Base-by-base conservation (phyloP, 257 asterid genomes). In the Osmanthus fragrans region DNA sequence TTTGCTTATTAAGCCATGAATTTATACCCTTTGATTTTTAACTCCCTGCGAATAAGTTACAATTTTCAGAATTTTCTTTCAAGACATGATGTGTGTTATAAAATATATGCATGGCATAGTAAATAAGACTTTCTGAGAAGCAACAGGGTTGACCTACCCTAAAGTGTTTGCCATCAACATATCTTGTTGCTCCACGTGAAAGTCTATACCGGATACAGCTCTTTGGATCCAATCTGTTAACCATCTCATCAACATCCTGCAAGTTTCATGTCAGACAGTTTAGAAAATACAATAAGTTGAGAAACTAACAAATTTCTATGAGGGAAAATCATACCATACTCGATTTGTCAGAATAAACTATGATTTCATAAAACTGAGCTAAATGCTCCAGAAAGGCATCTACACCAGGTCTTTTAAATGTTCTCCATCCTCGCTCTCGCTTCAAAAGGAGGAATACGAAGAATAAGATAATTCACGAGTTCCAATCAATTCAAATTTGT, bases 351-450 rank as follows among this genome's bases (percentile, higher is more conserved):
- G 99, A 85, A 71, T 87, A 95, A 25, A 92, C 80, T 42, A 95
- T 84, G 32, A 95, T 85, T 85, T 95, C 98, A 81, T 87, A 95
- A 85, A 75, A 92, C 72, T 91, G 97, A 68, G 96, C 92, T 34
- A 95, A 84, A 75, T 92, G 92, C 85, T 95, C 94, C 76, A 95
- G 86, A 83, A 95, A 95, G 79, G 86, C 92, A 47, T 95, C 99
- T 71, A 95, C 96, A 30, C 98, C 98, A 7, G 99, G 99, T 79
- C 99, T 84, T 79, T 95, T 95, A 84, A 90, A 89, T 47, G 98
- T 92, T 83, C 96, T 90, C 99, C 97, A 93, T 21, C 98, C 98
- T 83, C 97, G 83, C 10, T 91, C 96, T 78, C 99, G 97, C 99
- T 94, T 82, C 69, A 76, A 68, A 77, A 74, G 29, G 58, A 71